Conservation (phyloP, 768 basidiomycete species). For the Auricularia cornea region DNA sequence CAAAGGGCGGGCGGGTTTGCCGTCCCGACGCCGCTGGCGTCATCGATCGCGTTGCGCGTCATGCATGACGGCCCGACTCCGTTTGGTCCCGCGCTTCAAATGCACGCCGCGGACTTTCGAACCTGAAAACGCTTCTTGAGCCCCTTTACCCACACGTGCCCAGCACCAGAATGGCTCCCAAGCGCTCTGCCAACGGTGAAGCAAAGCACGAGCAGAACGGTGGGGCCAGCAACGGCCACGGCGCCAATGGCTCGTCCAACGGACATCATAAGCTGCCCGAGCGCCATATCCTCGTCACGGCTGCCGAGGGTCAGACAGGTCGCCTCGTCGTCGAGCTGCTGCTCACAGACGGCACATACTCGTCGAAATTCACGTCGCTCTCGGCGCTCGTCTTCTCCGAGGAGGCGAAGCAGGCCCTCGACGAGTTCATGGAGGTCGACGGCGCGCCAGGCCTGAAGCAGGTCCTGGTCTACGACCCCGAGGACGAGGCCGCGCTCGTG, state of each 20-base stretch:
- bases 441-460: background rate
- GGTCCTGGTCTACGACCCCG: slow-evolving; percentile 14
- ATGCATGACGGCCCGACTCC: too few species aligned
- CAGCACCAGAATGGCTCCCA: background rate
- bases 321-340: slow-evolving; percentile 23
- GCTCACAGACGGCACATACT: slow-evolving; percentile 15
- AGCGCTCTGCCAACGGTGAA: background rate
- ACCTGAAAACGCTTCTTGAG: background rate
- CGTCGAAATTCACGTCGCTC: slow-evolving; percentile 13
- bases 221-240: background rate
- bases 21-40: too few species aligned
- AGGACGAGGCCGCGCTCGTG: slow-evolving; percentile 11
- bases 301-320: slow-evolving; percentile 25
- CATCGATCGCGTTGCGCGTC: too few species aligned
- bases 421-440: slow-evolving; percentile 10
- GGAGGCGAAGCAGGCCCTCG: slow-evolving; percentile 9
- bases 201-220: background rate
- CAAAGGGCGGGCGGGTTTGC: too few species aligned
- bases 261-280: background rate
- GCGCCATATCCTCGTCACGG: slow-evolving; percentile 21
- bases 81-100: background rate
- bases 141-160: background rate
- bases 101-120: background rate
- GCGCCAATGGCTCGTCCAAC: background rate
- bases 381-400: slow-evolving; percentile 17